Evolutionary conservation across 1,284 basidiomycete species (phyloP).

Genomic region (Tausonia pullulans): DNA sequence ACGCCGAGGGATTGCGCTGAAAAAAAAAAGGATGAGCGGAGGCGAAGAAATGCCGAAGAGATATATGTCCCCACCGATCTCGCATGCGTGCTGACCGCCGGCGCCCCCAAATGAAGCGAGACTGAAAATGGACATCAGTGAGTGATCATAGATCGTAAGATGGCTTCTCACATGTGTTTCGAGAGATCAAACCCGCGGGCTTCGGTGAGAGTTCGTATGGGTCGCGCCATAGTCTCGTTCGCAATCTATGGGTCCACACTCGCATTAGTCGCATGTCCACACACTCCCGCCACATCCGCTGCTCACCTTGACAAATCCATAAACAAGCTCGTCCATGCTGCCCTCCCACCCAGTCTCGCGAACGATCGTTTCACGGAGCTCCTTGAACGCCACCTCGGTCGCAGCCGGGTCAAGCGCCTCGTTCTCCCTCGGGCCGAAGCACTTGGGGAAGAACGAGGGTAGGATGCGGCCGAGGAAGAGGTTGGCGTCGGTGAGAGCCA

Average conservation of each 20-base stretch:
- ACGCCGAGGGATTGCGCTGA: slow-evolving; percentile 58
- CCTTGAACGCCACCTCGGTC: slow-evolving; percentile 51
- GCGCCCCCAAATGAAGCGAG: slow-evolving; percentile 84
- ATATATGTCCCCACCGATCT: slow-evolving; percentile 46
- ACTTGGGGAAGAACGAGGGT: slow-evolving; percentile 44
- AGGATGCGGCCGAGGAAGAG: slow-evolving; percentile 71
- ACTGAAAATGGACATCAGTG: slow-evolving; percentile 29
- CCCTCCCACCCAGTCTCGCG: slow-evolving; percentile 41
- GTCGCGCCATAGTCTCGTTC: slow-evolving; percentile 38
- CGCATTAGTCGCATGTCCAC: not conserved
- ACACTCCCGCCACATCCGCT: slow-evolving; percentile 27
- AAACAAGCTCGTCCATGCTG: slow-evolving; percentile 72
- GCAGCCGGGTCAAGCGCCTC: slow-evolving; percentile 66
- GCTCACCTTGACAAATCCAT: slow-evolving; percentile 70
- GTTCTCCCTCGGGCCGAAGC: slow-evolving; percentile 71
- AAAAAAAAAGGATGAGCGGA: not conserved
- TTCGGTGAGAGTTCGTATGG: slow-evolving; percentile 84
- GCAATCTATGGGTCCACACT: not conserved
- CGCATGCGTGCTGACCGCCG: slow-evolving; percentile 84
- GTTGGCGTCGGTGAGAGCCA: slow-evolving; percentile 80
- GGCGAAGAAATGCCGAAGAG: not conserved
- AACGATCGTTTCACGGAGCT: slow-evolving; percentile 57
- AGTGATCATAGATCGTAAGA: not conserved
- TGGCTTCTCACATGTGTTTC: slow-evolving; percentile 56
- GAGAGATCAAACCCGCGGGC: slow-evolving; percentile 74